Evolutionary conservation across 345 rosid species (phyloP), one percentile per base, ranked within the genome.

Genomic region (Populus euphratica): DNA sequence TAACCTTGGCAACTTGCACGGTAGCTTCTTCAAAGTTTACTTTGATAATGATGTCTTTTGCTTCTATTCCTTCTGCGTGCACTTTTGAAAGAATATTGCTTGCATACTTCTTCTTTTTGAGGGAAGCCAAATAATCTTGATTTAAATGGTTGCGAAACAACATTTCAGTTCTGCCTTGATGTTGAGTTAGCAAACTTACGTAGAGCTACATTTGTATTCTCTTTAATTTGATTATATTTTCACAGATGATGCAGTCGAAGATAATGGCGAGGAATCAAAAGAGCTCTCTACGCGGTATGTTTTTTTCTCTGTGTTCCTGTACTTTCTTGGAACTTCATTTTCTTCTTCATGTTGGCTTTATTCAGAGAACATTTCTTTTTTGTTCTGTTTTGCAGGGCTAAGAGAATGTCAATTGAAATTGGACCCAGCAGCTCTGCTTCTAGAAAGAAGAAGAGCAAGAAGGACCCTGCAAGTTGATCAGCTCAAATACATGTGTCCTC

Each of bases 401-500:
- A 93, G 85, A 88, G 98, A 81, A 82, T 89, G 91, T 82, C 94
- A 0, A 86, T 88, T 68, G 95, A 89, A 86, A 83, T 88, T n/a
- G 95, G 92, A 79, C 90, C 95, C 21, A 87, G 77, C 62, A 79
- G 81, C 86, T 86, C 82, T 86, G 92, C 93, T 54, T 86, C 93
- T 0, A 89, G 91, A 84, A 95, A 93, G 90, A 95, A 92, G 88
- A 95, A 89, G 87, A 85, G 85, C 70, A 90, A 76, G 84, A 90
- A 85, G 79, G 72, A 80, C 41, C 54, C 70, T 0, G 54, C 73
- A 6, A 41, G 49, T 27, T 80, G 74, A 52, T 61, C 16, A 72
- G 44, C 71, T 67, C 5, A 9, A 2, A 64, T 47, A 17, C 29
- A 17, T 65, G 59, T 44, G 18, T 29, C 44, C 17, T 6, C 47